Conservation (phyloP, 2,329 filamentous ascomycete species). For the Beauveria scarabaeidicola region DNA sequence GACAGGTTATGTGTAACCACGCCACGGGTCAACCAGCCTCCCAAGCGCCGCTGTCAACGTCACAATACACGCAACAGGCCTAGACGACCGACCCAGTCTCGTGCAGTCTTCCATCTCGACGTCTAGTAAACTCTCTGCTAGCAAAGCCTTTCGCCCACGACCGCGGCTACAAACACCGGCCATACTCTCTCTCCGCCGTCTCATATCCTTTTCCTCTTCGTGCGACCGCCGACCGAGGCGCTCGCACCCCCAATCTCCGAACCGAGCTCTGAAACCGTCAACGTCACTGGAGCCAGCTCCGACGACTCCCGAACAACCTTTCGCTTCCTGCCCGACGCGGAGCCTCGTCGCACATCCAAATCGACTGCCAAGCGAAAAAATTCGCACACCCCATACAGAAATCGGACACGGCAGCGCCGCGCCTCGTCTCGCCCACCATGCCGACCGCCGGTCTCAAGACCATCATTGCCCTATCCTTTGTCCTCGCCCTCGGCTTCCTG, state of each 20-base stretch:
- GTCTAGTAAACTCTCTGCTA: neutral
- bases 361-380: too few relatives aligned
- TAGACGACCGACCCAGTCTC: neutral
- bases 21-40: neutral
- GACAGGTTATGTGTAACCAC: too few relatives aligned
- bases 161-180: neutral
- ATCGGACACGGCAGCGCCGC: neutral
- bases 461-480: constrained; percentile 97
- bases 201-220: neutral
- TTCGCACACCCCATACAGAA: neutral
- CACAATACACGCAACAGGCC: neutral
- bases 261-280: neutral
- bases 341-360: too few relatives aligned
- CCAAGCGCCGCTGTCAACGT: neutral
- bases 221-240: neutral
- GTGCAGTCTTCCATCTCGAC: neutral
- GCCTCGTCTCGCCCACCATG: constrained; percentile 34
- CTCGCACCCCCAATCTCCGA: neutral
- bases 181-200: neutral
- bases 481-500: constrained; percentile 96
- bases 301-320: too few relatives aligned
- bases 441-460: constrained; percentile 89
- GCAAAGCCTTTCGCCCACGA: neutral
- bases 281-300: neutral
- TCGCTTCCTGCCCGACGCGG: too few relatives aligned